Conservation (phyloP, 352 stramenopile species). For the Globisporangium solare region DNA sequence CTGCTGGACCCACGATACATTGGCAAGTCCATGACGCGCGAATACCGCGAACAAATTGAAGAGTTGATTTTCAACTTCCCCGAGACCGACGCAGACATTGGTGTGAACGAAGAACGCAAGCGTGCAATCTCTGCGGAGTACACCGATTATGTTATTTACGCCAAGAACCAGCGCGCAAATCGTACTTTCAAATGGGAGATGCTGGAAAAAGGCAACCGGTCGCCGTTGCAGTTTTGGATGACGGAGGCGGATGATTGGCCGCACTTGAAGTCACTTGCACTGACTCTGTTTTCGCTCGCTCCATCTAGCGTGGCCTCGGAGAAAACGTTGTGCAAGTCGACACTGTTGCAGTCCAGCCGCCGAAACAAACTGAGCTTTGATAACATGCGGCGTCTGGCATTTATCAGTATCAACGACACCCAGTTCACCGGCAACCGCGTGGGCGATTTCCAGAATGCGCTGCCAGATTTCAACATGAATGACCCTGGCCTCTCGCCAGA, state of each 20-base stretch:
- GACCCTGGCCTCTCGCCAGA: constrained; percentile 65
- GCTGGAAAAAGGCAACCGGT: constrained; percentile 75
- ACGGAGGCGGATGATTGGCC: constrained; percentile 75
- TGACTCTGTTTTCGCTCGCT: constrained; percentile 74
- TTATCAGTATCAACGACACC: constrained; percentile 81
- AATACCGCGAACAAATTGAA: constrained; percentile 82
- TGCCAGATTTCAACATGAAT: constrained; percentile 69
- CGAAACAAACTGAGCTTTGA: constrained; percentile 74
- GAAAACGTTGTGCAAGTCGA: constrained; percentile 65
- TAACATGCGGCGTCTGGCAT: constrained; percentile 67
- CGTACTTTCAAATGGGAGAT: constrained; percentile 84
- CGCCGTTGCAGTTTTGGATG: constrained; percentile 79
- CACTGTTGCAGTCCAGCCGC: constrained; percentile 54
- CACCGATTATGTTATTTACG: constrained; percentile 75
- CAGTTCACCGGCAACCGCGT: constrained; percentile 54
- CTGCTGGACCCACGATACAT: constrained; percentile 77
- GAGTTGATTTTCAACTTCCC: constrained; percentile 81
- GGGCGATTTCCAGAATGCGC: constrained; percentile 45
- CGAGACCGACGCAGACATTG: constrained; percentile 58
- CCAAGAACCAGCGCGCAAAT: constrained; percentile 77
- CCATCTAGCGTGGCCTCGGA: constrained; percentile 70
- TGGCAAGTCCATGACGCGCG: constrained; percentile 76
- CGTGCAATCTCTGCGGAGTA: constrained; percentile 70
- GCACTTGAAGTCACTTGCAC: constrained; percentile 63
- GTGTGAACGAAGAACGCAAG: constrained; percentile 64